Conservation (phyloP, 192 early-diverging fungal species). For the Diversispora eburnea region DNA sequence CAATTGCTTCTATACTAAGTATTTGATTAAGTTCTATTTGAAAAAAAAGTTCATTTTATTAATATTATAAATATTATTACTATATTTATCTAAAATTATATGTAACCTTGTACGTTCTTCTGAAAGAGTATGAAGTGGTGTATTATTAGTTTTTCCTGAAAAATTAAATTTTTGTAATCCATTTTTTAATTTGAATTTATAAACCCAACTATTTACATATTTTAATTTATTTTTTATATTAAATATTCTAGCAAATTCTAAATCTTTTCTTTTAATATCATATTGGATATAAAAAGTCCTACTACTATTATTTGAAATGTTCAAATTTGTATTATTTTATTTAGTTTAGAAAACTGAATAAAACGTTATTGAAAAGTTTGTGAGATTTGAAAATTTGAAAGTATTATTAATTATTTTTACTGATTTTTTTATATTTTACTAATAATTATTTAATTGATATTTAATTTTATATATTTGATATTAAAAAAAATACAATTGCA, state of each 20-base stretch:
- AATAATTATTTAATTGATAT: not conserved
- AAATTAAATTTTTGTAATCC: not conserved
- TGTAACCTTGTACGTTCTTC: not conserved
- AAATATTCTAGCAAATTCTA: not conserved
- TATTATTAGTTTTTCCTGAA: not conserved
- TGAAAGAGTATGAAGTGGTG: not conserved
- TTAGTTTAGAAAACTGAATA: not conserved
- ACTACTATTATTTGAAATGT: not conserved
- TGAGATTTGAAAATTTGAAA: not conserved
- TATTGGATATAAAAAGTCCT: not conserved
- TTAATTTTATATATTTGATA: not conserved
- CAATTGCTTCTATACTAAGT: not conserved
- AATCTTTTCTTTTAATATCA: not conserved
- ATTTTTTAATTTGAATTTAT: not conserved
- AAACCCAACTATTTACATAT: slow-evolving; percentile 1
- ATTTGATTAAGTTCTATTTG: not conserved
- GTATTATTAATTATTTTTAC: not conserved
- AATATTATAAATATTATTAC: not conserved
- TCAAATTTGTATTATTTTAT: not conserved
- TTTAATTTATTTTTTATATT: no score
- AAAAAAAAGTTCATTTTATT: no score
- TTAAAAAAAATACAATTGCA: slow-evolving; percentile 4
- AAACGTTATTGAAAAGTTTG: not conserved
- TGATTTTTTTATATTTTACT: no score
- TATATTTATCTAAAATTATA: not conserved